phyloP scores from a whole-genome alignment of 2,329 filamentous ascomycete genomes.

The Teratosphaeria viscida region DNA sequence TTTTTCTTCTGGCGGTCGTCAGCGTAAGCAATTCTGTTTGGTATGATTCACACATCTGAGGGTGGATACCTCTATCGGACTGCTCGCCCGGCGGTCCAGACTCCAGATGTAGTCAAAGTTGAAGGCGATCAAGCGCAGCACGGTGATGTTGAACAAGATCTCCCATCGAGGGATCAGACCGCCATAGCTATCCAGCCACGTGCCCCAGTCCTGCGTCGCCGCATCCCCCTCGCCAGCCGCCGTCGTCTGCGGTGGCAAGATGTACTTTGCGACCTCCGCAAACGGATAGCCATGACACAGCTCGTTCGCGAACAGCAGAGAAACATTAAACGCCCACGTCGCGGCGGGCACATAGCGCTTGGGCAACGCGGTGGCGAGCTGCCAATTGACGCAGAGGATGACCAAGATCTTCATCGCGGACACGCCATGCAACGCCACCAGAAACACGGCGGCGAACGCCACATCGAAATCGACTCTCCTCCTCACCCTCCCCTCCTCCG shows the following conservation, averaged over 20 bases:
- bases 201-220: slow-evolving; percentile 45
- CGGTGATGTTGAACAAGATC: slow-evolving; percentile 93
- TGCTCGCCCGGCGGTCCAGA: slow-evolving; percentile 51
- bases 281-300: slow-evolving; percentile 68
- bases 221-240: slow-evolving; percentile 26
- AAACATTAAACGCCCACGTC: slow-evolving; percentile 87
- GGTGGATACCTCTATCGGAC: slow-evolving; percentile 63
- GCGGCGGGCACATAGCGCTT: slow-evolving; percentile 58
- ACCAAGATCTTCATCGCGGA: slow-evolving; percentile 71
- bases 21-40: slow-evolving; percentile 30
- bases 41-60: too few relatives aligned
- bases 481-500: slow-evolving; percentile 40
- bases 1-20: slow-evolving; percentile 89
- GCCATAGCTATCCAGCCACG: slow-evolving; percentile 65
- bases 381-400: slow-evolving; percentile 75
- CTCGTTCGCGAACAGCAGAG: slow-evolving; percentile 81
- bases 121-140: slow-evolving; percentile 87
- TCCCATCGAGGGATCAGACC: slow-evolving; percentile 89
- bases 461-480: slow-evolving; percentile 75
- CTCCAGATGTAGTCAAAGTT: slow-evolving; percentile 98
- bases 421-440: slow-evolving; percentile 71
- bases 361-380: slow-evolving; percentile 62
- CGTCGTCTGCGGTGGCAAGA: slow-evolving; percentile 34
- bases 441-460: slow-evolving; percentile 67
- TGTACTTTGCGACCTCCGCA: slow-evolving; percentile 47